These are phyloP conservation scores for Aspergillus puulaauensis DNA, from an alignment of 2,329 filamentous ascomycete species.

Conservation along the genomic window DNA sequence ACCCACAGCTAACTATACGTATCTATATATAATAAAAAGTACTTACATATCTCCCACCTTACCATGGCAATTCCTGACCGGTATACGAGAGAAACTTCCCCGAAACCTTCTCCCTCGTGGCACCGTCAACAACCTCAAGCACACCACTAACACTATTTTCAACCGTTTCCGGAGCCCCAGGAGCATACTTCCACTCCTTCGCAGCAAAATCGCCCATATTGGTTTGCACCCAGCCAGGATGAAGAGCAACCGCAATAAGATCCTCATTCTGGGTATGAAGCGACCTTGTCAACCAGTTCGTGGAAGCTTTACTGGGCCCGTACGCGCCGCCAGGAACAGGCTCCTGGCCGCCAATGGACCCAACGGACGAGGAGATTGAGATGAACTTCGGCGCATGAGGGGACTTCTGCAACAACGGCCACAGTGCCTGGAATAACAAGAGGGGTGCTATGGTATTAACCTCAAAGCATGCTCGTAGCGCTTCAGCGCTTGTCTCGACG, in stretches of 20 bases:
- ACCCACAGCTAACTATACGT: no score
- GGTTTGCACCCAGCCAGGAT: constrained; percentile 42
- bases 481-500: constrained; percentile 31
- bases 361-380: constrained; percentile 22
- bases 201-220: constrained; percentile 30
- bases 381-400: constrained; percentile 18
- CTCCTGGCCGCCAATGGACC: constrained; percentile 21
- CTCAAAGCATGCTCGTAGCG: constrained; percentile 19
- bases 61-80: constrained; percentile 17
- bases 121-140: constrained; percentile 38
- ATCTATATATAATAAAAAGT: no score
- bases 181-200: constrained; percentile 30
- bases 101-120: constrained; percentile 31
- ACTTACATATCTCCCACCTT: no score
- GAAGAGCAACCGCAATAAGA: constrained; percentile 23
- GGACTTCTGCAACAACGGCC: constrained; percentile 18
- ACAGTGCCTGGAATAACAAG: constrained; percentile 22
- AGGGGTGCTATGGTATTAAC: constrained; percentile 38
- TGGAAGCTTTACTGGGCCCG: constrained; percentile 23
- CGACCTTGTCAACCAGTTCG: constrained; percentile 21
- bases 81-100: constrained; percentile 36
- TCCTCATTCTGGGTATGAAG: constrained; percentile 26
- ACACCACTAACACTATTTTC: constrained; percentile 35
- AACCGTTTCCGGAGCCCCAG: constrained; percentile 26
- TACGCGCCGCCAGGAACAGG: constrained; percentile 23